These are phyloP conservation scores for Fagus crenata DNA, from an alignment of 306 rosid genomes.

Conservation along the genomic window DNA sequence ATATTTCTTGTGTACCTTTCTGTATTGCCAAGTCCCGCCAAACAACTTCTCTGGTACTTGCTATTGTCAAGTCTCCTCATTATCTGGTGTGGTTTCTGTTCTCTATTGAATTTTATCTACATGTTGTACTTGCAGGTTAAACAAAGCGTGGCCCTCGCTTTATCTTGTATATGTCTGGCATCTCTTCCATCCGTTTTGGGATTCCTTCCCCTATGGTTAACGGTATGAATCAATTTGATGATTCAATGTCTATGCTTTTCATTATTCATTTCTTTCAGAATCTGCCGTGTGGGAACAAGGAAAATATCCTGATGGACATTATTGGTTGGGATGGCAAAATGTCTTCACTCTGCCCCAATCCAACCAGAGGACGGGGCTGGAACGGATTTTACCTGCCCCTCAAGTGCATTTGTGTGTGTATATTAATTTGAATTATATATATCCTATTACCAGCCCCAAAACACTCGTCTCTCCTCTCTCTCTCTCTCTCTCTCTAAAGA, in stretches of 20 bases:
- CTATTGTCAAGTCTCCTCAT: background rate
- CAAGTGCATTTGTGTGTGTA: no score
- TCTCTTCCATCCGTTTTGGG: constrained; percentile 95
- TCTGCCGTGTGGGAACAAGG: background rate
- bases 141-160: constrained; percentile 90
- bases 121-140: constrained; percentile 65
- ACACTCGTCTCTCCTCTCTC: no score
- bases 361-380: no score
- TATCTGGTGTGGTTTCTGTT: background rate
- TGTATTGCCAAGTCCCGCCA: constrained; percentile 95
- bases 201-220: constrained; percentile 87
- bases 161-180: constrained; percentile 73
- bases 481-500: no score
- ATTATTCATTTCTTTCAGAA: constrained; percentile 9
- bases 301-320: background rate
- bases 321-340: background rate
- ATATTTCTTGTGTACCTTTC: constrained; percentile 86
- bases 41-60: constrained; percentile 80
- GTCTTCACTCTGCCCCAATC: no score
- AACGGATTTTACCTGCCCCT: no score
- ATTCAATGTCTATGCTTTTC: constrained; percentile 21
- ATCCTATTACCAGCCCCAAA: no score
- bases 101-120: constrained; percentile 22
- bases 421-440: no score
- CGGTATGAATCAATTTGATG: constrained; percentile 56